These are phyloP conservation scores for Nigrograna mackinnonii DNA, from an alignment of 2,329 filamentous ascomycete species.

Conservation along the genomic window DNA sequence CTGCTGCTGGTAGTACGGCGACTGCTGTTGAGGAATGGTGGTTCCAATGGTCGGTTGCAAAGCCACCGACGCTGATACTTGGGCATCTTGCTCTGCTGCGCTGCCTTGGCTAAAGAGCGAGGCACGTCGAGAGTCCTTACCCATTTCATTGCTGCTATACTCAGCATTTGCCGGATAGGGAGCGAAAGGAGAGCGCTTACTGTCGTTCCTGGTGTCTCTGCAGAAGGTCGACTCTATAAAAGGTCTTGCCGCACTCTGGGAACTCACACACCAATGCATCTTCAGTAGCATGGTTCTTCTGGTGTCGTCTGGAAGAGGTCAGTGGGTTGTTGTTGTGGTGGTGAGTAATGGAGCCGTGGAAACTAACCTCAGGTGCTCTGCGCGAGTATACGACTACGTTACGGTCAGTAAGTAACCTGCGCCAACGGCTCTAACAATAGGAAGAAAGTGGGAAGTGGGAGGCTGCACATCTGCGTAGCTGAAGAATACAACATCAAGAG, in stretches of 20 bases:
- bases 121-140: conserved; percentile 23
- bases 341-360: background rate
- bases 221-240: conserved; percentile 50
- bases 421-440: too few relatives aligned
- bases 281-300: conserved; percentile 48
- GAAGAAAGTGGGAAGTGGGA: too few relatives aligned
- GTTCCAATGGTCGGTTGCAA: conserved; percentile 17
- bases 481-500: too few relatives aligned
- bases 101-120: conserved; percentile 28
- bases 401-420: conserved; percentile 24
- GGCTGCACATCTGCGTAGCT: too few relatives aligned
- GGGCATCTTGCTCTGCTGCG: conserved; percentile 21
- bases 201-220: conserved; percentile 50
- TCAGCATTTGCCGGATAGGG: conserved; percentile 17
- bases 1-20: conserved; percentile 20
- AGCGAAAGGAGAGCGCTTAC: conserved; percentile 30
- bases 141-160: conserved; percentile 27
- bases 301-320: conserved; percentile 43
- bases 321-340: conserved; percentile 13
- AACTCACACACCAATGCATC: conserved; percentile 45
- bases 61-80: conserved; percentile 15
- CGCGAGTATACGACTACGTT: conserved; percentile 49
- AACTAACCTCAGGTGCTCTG: conserved; percentile 49
- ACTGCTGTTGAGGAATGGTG: conserved; percentile 14
- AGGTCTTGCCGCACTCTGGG: conserved; percentile 46